Percentiles rank a stretch among this genome's conserved stretches.
These are phyloP conservation scores for Colletotrichum paranaense DNA, from an alignment of 2,329 filamentous ascomycete species.

Conservation along the genomic window DNA sequence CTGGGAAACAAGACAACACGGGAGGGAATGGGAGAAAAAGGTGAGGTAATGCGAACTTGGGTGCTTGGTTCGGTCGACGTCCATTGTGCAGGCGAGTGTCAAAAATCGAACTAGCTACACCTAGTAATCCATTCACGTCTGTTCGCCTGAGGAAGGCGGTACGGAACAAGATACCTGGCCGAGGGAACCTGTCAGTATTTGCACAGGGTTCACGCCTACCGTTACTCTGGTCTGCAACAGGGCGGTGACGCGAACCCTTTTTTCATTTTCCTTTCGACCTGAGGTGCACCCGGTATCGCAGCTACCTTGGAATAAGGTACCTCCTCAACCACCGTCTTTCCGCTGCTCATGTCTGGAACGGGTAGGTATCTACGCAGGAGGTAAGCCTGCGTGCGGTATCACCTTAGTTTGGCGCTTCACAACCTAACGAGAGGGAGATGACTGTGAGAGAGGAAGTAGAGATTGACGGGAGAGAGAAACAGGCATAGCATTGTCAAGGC, in stretches of 20 bases:
- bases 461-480: conserved; percentile 4
- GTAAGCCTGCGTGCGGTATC: neutral
- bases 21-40: conserved; percentile 5
- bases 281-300: neutral
- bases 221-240: conserved; percentile 11
- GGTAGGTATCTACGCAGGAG: neutral
- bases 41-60: conserved; percentile 33
- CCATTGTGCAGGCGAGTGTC: conserved; percentile 27
- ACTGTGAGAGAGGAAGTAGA: neutral
- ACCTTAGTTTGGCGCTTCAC: neutral
- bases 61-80: conserved; percentile 31
- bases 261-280: neutral
- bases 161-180: conserved; percentile 8
- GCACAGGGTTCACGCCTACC: conserved; percentile 13
- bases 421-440: neutral
- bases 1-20: conserved; percentile 19
- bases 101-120: conserved; percentile 20
- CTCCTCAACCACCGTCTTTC: neutral
- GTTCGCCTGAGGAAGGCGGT: conserved; percentile 8
- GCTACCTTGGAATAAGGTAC: neutral
- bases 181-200: conserved; percentile 12
- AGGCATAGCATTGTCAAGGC: conserved; percentile 20
- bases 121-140: neutral
- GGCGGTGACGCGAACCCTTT: conserved; percentile 29
- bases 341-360: neutral